Evolutionary conservation across 2,329 filamentous ascomycete species (phyloP), one percentile per base, ranked within the genome.

Genomic region (Huntiella bhutanensis): DNA sequence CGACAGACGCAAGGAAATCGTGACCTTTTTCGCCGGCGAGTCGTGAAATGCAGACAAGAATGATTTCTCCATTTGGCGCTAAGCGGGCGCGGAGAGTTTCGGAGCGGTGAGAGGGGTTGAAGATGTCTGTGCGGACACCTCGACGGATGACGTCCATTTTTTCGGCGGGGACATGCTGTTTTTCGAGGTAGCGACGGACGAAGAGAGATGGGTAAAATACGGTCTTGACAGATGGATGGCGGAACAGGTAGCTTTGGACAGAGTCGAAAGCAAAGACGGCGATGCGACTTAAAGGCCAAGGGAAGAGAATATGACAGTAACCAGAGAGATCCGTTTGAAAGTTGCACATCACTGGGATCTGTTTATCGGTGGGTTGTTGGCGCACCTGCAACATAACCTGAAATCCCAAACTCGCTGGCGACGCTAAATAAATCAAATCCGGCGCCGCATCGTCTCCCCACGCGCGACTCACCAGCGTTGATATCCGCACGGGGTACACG

Each of bases 1-100:
- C 70, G 1, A 64, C 73, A 44, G 68, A 59, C 4, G 77, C 71
- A 17, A 82, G 63, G 54, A 82, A 82, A 40, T 73, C 71, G 54
- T 81, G 82, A 0, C 78, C 77, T 55, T 82, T 83, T 56, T 82
- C 79, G 1, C 75, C 75, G 0, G 78, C 77, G 17, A 82, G 64
- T 28, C 78, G 70, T 3, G 75, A 77, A 7, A 82, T 76, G 33
- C 71, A 80, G 45, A 79, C 66, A 19, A 82, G 68, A 40, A 82
- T 71, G 50, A 77, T 63, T 56, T 82, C 75, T 35, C 71, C 72
- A 43, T 72, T 67, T 0, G 75, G 75, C 0, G 75, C 75, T 19
- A 81, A 64, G 43, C 67, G 53, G 6, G 57, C 60, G 12, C 76
- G 66, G 48, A 77, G 66, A 3, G 60, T 56, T 4, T 71, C 64